Base-by-base conservation (phyloP, 176 grass and related monocot genomes). In the Olyra latifolia region DNA sequence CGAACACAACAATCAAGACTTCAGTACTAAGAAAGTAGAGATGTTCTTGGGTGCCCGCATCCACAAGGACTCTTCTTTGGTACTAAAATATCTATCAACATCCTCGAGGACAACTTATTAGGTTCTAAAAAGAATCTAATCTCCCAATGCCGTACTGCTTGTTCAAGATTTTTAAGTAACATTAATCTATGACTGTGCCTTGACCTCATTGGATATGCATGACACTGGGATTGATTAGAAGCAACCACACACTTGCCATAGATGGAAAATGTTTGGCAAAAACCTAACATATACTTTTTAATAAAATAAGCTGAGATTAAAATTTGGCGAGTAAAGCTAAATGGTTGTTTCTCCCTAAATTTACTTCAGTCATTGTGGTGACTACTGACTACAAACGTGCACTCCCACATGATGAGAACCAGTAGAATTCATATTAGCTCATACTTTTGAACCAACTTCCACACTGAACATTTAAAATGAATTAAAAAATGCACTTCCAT, bases 1-100 rank as follows among this genome's bases (percentile, higher is more conserved):
- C 41, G 27, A 64, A n/a, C 57, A 72, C 43, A 82, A 9, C 5
- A 62, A 50, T 54, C 56, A 42, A 74, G 7, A 74, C 9, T 48
- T 7, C 25, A 14, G 19, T 60, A 73, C 55, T 62, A 54, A 62
- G 13, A 22, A 23, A 49, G 39, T 16, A 1, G 22, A 11, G 46
- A 6, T 17, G 24, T 80, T 44, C 17, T 59, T 22, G 68, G 53
- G 12, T 53, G 71, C 27, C 19, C 35, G 38, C 17, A 71, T 60
- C 41, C 27, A 48, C 41, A 23, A 59, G 53, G 28, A 69, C 14
- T 19, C 20, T 13, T 19, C 19, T 30, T 61, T 71, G 42, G 63
- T 71, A 71, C 68, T 71, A 71, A 16, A 71, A 29, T 29, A 29
- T 71, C 44, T 27, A 71, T 49, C 68, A 71, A 68, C n/a, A 68